These are phyloP conservation scores for Bodo saltans DNA, from an alignment of 78 protist species.

Conservation along the genomic window DNA sequence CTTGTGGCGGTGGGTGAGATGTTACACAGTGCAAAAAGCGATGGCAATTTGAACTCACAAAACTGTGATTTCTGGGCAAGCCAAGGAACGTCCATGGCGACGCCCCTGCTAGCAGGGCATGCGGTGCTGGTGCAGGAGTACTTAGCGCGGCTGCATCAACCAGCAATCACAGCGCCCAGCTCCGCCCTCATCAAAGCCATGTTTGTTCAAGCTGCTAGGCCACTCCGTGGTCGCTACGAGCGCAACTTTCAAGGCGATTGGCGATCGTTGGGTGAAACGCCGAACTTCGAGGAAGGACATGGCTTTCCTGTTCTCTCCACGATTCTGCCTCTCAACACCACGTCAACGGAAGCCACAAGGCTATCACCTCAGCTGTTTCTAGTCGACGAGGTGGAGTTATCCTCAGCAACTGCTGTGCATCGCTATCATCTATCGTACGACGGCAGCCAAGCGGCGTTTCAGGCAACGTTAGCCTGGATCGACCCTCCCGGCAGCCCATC, in stretches of 20 bases:
- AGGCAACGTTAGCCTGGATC: slow-evolving; percentile 70
- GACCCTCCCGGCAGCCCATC: slow-evolving; percentile 54
- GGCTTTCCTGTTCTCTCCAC: slow-evolving; percentile 36
- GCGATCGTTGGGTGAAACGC: not conserved
- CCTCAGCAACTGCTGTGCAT: slow-evolving; percentile 14
- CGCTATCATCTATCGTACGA: not conserved
- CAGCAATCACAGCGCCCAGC: slow-evolving; percentile 19
- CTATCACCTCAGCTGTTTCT: too few relatives aligned
- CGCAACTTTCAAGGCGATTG: slow-evolving; percentile 26
- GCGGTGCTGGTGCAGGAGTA: slow-evolving; percentile 60
- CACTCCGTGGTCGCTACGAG: slow-evolving; percentile 42
- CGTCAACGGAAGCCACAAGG: not conserved
- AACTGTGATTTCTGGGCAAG: not conserved
- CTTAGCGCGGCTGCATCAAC: slow-evolving; percentile 46
- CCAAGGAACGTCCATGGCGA: slow-evolving; percentile 74
- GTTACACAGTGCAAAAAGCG: not conserved
- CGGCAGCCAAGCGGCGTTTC: not conserved
- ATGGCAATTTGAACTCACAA: not conserved
- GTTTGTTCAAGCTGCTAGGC: slow-evolving; percentile 51
- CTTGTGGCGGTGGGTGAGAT: slow-evolving; percentile 38
- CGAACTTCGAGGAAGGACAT: slow-evolving; percentile 42
- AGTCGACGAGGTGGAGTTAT: not conserved
- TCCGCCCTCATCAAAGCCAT: slow-evolving; percentile 55
- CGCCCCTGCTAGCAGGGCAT: slow-evolving; percentile 60
- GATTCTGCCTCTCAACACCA: slow-evolving; percentile 23